phyloP scores from a whole-genome alignment of 1,139 yeast species.

The Yamadazyma triangularis region DNA sequence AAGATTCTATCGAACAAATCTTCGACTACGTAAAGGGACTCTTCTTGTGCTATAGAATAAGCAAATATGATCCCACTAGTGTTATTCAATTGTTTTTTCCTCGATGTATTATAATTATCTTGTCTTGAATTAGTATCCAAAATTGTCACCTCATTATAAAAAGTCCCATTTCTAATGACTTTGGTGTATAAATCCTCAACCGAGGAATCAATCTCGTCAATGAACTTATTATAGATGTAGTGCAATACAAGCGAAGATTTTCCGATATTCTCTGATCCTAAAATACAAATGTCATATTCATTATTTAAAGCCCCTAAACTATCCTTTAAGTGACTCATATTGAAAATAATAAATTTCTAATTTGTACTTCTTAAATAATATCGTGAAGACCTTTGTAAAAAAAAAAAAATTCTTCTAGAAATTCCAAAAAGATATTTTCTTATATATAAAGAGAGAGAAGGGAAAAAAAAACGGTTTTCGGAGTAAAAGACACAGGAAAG shows the following conservation, averaged over 20 bases:
- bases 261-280: conserved; percentile 27
- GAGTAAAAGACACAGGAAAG: too few species aligned
- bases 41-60: conserved; percentile 24
- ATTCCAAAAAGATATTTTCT: too few species aligned
- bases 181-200: conserved; percentile 31
- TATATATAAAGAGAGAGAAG: too few species aligned
- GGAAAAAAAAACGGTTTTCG: too few species aligned
- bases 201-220: conserved; percentile 17
- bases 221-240: conserved; percentile 20
- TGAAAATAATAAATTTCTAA: conserved; percentile 1
- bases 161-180: conserved; percentile 12
- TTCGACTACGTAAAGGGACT: conserved; percentile 25
- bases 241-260: conserved; percentile 26
- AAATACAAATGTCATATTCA: conserved; percentile 29
- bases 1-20: conserved; percentile 21
- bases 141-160: conserved; percentile 23
- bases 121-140: conserved; percentile 21
- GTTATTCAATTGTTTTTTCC: conserved; percentile 25
- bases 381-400: too few species aligned
- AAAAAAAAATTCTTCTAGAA: too few species aligned
- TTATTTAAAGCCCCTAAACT: conserved; percentile 19
- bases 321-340: conserved; percentile 9
- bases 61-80: conserved; percentile 27
- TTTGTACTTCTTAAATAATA: too few species aligned
- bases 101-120: conserved; percentile 26